Percentiles rank a stretch among this genome's conserved stretches.
These are phyloP conservation scores for Petunia hybrid DNA, from an alignment of 305 asterid species.

Conservation along the genomic window DNA sequence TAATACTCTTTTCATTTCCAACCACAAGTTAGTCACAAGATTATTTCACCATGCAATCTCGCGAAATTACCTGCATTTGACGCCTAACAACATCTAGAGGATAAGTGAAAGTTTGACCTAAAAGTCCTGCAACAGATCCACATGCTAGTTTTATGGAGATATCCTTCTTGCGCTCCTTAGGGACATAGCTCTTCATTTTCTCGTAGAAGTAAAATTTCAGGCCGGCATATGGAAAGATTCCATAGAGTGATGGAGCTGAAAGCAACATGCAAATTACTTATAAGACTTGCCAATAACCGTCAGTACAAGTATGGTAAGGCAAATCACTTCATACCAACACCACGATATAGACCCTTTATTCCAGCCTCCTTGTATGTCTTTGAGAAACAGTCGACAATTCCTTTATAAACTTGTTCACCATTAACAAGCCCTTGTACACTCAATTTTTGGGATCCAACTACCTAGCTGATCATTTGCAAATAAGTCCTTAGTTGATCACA, in stretches of 20 bases:
- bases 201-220: conserved; percentile 92
- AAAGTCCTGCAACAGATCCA: conserved; percentile 92
- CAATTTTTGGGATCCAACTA: conserved; percentile 61
- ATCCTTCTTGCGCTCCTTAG: conserved; percentile 71
- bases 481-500: conserved; percentile 39
- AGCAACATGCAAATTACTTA: conserved; percentile 5
- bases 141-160: conserved; percentile 82
- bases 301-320: background rate
- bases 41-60: background rate
- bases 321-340: conserved; percentile 72
- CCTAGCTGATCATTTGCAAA: conserved; percentile 53
- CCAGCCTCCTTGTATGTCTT: conserved; percentile 86
- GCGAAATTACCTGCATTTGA: conserved; percentile 88
- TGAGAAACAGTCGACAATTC: conserved; percentile 86
- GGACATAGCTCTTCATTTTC: conserved; percentile 89
- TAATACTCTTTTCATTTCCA: conserved; percentile 7
- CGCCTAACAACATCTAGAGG: conserved; percentile 95
- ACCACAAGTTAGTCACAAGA: background rate
- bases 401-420: conserved; percentile 64
- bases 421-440: conserved; percentile 48
- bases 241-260: conserved; percentile 91
- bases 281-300: background rate
- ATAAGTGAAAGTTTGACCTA: conserved; percentile 98
- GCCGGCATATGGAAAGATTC: conserved; percentile 96
- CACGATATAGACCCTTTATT: conserved; percentile 83